Evolutionary conservation across 2,329 filamentous ascomycete species (phyloP), one percentile per base, ranked within the genome.

Genomic region (Aquanectria penicillioides): DNA sequence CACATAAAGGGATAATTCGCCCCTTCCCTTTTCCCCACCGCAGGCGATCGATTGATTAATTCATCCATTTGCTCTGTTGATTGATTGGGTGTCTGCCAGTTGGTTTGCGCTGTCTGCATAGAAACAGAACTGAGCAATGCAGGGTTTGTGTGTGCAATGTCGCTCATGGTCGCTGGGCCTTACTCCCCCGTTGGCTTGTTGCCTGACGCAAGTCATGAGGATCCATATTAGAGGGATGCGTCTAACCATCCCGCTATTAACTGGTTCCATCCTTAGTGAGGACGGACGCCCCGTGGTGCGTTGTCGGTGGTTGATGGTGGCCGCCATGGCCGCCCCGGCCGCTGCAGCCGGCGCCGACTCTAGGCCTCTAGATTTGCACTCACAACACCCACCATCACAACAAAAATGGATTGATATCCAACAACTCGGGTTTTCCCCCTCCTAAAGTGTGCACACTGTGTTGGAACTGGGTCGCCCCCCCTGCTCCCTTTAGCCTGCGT

Each of bases 251-350:
- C 13, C 50, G 26, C 23, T 37, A 46, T 34, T 18, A 23, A 37
- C 40, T 56, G 44, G 41, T 17, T 43, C 43, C 36, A 17, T 49
- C 18, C 17, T 41, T 43, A 36, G 37, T n/a, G 40, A 37, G 44
- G 31, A 31, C 53, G 23, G 37, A 38, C 36, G 53, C 49, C 41
- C 36, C 44, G 54, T 57, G 54, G 54, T 51, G 54, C 46, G 33
- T 40, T 57, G 47, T 38, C 26, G 47, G 40, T 57, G 54, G 54
- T 57, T 57, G 31, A 57, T 57, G 54, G 54, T 57, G 54, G 40
- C 47, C 54, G 40, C 54, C 54, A 51, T 57, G 47, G 38, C 37
- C 54, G 46, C 46, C 52, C 36, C 31, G 43, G 44, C 44, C 44
- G 52, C 52, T 34, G 44, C 26, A 36, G 52, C 44, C 44, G 44